A percentile compares a stretch with the other conserved stretches of the same genome.
Conservation (phyloP, 2,329 filamentous ascomycete species). For the Botrytis elliptica region DNA sequence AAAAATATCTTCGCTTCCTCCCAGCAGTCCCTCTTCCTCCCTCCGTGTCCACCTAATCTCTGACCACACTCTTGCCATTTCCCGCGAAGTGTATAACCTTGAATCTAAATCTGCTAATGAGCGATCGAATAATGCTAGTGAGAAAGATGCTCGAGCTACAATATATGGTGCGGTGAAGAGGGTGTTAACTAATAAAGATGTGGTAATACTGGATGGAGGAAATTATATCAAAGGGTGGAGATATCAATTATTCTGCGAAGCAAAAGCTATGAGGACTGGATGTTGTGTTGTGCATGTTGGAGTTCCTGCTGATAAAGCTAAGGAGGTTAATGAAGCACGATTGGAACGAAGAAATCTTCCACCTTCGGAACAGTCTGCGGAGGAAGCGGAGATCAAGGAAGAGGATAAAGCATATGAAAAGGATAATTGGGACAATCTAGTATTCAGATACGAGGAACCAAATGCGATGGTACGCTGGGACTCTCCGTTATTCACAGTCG, state of each 20-base stretch:
- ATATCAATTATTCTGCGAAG: constrained; percentile 82
- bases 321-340: constrained; percentile 59
- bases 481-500: constrained; percentile 74
- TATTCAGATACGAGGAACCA: constrained; percentile 79
- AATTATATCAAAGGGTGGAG: constrained; percentile 92
- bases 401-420: constrained; percentile 38
- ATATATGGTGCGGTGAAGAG: constrained; percentile 78
- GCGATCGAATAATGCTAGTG: constrained; percentile 69
- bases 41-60: constrained; percentile 73
- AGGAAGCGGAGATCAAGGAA: constrained; percentile 32
- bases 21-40: constrained; percentile 37
- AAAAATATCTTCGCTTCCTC: constrained; percentile 42
- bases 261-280: constrained; percentile 74
- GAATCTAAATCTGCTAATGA: constrained; percentile 56
- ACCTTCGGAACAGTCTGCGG: constrained; percentile 20
- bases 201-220: constrained; percentile 75
- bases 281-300: constrained; percentile 71
- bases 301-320: constrained; percentile 52
- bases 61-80: constrained; percentile 68
- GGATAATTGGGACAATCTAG: constrained; percentile 39
- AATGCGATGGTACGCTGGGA: constrained; percentile 86
- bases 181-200: constrained; percentile 66
- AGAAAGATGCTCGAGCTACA: constrained; percentile 78
- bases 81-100: constrained; percentile 69
- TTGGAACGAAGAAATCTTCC: constrained; percentile 42